Percentiles rank a stretch among this genome's conserved stretches.
Conservation (phyloP, 2,329 filamentous ascomycete species). For the Metarhizium robertsii region DNA sequence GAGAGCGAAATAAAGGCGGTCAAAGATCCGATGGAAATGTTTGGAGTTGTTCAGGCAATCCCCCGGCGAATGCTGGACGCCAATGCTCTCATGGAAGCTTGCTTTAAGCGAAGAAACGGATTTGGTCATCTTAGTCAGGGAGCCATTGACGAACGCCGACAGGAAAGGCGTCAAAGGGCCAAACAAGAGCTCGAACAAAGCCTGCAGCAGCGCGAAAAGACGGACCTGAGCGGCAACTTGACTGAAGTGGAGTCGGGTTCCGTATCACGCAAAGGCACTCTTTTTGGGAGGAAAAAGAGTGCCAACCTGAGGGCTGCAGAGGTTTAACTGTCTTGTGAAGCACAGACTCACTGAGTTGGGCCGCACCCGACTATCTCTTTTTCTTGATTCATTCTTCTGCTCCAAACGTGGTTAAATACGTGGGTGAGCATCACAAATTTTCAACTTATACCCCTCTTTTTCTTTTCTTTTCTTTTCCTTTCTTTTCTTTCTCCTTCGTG, state of each 20-base stretch:
- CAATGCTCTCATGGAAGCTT: constrained; percentile 73
- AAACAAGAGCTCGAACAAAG: constrained; percentile 29
- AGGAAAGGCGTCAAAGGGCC: constrained; percentile 52
- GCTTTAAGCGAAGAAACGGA: constrained; percentile 69
- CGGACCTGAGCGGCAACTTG: constrained; percentile 19
- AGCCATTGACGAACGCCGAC: constrained; percentile 66
- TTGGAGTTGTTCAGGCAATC: constrained; percentile 83
- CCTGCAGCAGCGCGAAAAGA: constrained; percentile 15
- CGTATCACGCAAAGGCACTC: constrained; percentile 30
- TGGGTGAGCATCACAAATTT: not conserved
- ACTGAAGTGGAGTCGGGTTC: constrained; percentile 19
- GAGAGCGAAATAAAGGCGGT: constrained; percentile 73
- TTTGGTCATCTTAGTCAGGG: constrained; percentile 77
- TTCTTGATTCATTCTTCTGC: not conserved
- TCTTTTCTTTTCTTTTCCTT: not conserved
- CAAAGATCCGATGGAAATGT: constrained; percentile 86
- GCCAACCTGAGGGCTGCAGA: constrained; percentile 9
- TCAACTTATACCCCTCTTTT: not conserved
- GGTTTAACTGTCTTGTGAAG: constrained; percentile 2
- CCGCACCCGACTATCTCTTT: not conserved
- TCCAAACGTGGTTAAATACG: constrained; percentile 14
- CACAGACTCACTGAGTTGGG: not conserved
- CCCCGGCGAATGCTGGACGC: constrained; percentile 75
- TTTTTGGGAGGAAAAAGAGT: constrained; percentile 35
- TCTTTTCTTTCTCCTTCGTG: not conserved